Evolutionary conservation across 495 filamentous ascomycete genomes (phyloP), one percentile per base, ranked within the genome.

Genomic region (Monascus purpureus): DNA sequence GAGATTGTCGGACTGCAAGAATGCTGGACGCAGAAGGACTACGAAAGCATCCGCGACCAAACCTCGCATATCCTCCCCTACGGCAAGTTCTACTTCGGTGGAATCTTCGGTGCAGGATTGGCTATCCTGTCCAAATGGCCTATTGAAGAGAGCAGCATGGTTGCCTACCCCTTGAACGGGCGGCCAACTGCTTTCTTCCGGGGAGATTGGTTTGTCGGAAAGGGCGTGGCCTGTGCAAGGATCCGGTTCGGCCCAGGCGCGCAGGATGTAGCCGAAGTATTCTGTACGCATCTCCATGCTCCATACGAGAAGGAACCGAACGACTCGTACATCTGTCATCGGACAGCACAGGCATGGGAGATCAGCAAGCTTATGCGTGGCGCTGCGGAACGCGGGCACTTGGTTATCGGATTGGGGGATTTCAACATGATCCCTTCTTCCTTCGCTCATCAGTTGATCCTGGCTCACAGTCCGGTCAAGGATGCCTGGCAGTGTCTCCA

Each of bases 281-380:
- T 97, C 53, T 88, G 82, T 49, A 97, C 90, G 15, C 85, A 92
- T 65, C 68, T 94, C 3, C 90, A 96, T 49, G 80, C 90, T 7
- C 84, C 85, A 2, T 96, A 97, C 50, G 81, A 90, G 47, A 59
- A 64, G 26, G 73, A 83, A 46, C 74, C 71, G 13, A 53, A 84
- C 38, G 85, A 94, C 47, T 85, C 80, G 15, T 95, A 96, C 49
- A 46, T 84, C 14, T 85, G 80, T 50, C 92, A 96, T 43, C 80
- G 86, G 15, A 82, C 78, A 3, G 83, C 90, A 0, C 90, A 97
- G 53, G 80, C 90, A n/a, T 97, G 90, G 90, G 82, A 96, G 56
- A 85, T 96, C 29, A 69, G 86, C 19, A 93, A 93, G 56, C 60
- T 95, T 6, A 79, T 94, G 54, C 77, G 85, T 4, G 81, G 73